Percentiles rank a stretch among this genome's conserved stretches.
Evolutionary conservation across 1,139 yeast genomes (phyloP).

Genomic region (Sugiyamaella novakii): DNA sequence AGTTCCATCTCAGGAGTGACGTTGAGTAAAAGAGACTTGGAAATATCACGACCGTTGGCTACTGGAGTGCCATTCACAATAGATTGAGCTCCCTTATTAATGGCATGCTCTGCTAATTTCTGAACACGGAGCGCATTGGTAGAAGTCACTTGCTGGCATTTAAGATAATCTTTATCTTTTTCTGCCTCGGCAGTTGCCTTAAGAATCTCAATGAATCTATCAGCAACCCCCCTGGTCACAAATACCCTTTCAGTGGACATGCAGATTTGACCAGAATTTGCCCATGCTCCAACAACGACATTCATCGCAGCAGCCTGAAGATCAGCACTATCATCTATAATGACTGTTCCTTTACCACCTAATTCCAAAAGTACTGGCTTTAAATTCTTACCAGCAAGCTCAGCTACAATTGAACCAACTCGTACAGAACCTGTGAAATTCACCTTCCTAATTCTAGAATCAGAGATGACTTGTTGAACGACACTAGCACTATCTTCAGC

Average conservation of each 20-base stretch:
- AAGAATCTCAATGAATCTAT: constrained; percentile 54
- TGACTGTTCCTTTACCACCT: constrained; percentile 86
- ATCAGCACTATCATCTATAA: constrained; percentile 77
- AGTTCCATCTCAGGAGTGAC: constrained; percentile 45
- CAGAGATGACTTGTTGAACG: constrained; percentile 55
- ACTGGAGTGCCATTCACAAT: constrained; percentile 20
- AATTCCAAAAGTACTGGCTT: constrained; percentile 85
- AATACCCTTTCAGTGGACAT: constrained; percentile 78
- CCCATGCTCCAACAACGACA: constrained; percentile 74
- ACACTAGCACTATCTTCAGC: constrained; percentile 55
- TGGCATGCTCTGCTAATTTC: constrained; percentile 47
- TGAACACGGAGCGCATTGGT: constrained; percentile 38
- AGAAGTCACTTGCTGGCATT: constrained; percentile 39
- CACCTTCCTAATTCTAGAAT: constrained; percentile 59
- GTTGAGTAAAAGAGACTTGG: constrained; percentile 41
- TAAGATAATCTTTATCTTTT: constrained; percentile 18
- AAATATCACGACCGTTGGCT: constrained; percentile 35
- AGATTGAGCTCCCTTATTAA: constrained; percentile 47
- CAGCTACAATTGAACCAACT: constrained; percentile 64
- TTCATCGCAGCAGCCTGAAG: constrained; percentile 59
- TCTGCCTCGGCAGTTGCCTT: neutral
- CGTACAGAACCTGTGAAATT: constrained; percentile 66
- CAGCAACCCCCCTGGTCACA: constrained; percentile 63
- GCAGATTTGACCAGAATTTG: constrained; percentile 86
- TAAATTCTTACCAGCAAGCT: constrained; percentile 59